Evolutionary conservation across 2,329 filamentous ascomycete species (phyloP).

Genomic region (Cryphonectria nitschkei): DNA sequence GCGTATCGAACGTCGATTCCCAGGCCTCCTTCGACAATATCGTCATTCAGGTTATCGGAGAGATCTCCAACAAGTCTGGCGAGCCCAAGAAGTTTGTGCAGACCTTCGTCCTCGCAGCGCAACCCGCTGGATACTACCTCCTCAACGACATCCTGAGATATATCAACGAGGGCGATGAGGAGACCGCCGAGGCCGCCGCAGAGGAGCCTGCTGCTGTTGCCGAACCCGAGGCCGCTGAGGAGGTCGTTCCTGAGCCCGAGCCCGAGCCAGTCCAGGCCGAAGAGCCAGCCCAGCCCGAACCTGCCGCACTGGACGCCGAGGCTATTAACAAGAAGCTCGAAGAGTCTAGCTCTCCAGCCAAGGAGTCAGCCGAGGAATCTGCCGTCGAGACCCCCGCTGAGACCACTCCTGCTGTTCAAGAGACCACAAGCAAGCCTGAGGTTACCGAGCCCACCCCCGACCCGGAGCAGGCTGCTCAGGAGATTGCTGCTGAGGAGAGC

Average conservation of each 20-base stretch:
- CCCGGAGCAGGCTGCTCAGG: constrained; percentile 54
- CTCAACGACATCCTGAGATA: constrained; percentile 98
- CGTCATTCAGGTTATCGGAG: constrained; percentile 96
- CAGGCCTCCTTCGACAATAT: constrained; percentile 93
- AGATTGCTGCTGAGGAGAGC: constrained; percentile 58
- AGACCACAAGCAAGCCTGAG: constrained; percentile 39
- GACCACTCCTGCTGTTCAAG: constrained; percentile 32
- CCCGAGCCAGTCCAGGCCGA: constrained; percentile 38
- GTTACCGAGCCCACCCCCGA: constrained; percentile 45
- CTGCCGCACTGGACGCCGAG: constrained; percentile 47
- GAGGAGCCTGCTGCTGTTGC: constrained; percentile 36
- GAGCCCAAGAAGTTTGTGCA: constrained; percentile 96
- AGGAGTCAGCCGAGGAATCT: constrained; percentile 47
- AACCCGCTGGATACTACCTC: constrained; percentile 96
- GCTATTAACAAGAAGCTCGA: constrained; percentile 78
- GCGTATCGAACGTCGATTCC: constrained; percentile 96
- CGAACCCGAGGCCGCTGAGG: constrained; percentile 38
- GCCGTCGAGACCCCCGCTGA: constrained; percentile 42
- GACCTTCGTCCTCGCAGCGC: constrained; percentile 94
- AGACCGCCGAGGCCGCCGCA: constrained; percentile 52
- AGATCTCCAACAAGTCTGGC: constrained; percentile 91
- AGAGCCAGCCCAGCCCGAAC: constrained; percentile 37
- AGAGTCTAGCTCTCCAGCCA: constrained; percentile 51
- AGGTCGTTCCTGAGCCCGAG: constrained; percentile 39
- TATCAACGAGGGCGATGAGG: constrained; percentile 80